Base-by-base conservation (phyloP, 495 filamentous ascomycete species). In the Penicillium samsonianum region DNA sequence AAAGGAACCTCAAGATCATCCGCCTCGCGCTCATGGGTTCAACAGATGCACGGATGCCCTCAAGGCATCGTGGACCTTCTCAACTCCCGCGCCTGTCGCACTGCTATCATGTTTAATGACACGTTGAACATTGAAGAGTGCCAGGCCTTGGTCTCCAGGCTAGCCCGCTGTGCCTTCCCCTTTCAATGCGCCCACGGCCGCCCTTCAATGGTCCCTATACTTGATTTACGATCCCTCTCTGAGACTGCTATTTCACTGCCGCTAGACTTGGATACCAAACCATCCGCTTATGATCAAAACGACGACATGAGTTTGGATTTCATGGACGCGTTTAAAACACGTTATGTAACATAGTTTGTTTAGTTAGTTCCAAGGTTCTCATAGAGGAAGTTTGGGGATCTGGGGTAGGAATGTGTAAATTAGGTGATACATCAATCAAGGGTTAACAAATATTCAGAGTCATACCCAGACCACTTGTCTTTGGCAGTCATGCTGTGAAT, bases 71-170 rank as follows among this genome's bases (percentile, higher is more conserved):
- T 95, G 38, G 92, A 97, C 50, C 75, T 97, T 73, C 76, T 98
- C 23, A 93, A 96, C 62, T 96, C 91, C 5, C 84, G 92, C 38
- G 89, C 94, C 9, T 98, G 94, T 71, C 79, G 94, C 35, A 92
- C 84, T 40, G 91, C 94, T 7, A 89, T 98, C 71, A 98, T 98
- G 94, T 98, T 98, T 75, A 97, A 97, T 62, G 94, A 98, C 64
- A 70, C 69, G 10, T 67, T 98, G 43, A 80, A 76, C 1, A 53
- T 75, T 1, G 78, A 80, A 8, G 84, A 96, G 65, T 96, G 92
- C 66, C 63, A 77, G 44, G 69, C 65, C 14, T 68, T 98, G 17
- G 73, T 97, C 10, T 40, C 60, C 12, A 79, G 78, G 40, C 74
- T 98, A 31, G 80, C 85, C 9, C 64, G 64, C 3, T 95, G 90